Evolutionary conservation across 805 yeast genomes (phyloP), one percentile per base, ranked within the genome.

Genomic region (Candida odintsovae): DNA sequence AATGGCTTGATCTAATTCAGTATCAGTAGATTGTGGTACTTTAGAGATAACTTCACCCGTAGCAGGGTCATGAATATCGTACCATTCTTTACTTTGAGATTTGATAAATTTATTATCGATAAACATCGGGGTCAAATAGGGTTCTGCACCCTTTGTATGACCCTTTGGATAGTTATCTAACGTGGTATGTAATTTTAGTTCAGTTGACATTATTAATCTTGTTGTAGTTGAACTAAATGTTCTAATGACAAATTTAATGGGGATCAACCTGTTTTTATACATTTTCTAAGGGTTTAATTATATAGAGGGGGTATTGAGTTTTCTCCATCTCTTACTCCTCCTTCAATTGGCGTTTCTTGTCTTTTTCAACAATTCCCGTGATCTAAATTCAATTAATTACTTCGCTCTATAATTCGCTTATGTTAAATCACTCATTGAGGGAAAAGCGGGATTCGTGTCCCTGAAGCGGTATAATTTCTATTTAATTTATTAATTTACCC

Each of bases 1-100:
- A 42, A 84, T 80, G 2, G 90, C 89, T 15, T 72, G 75, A 43
- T 73, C 77, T 55, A 83, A 69, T 62, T 83, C 90, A 42, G 68
- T 73, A 9, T 73, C 75, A 3, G 90, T 83, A 21, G 78, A 65
- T 66, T 83, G 90, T 3, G 90, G 90, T 10, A 83, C 89, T 52
- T 75, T 72, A 22, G 83, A 70, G 38, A 83, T 82, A 41, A 83
- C 76, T 50, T 68, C 57, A 61, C 80, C 76, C 35, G 90, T 83
- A 44, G 90, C 85, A 2, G 90, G 90, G 61, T 83, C 90, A 60
- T 77, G 82, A 45, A 83, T 71, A 53, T 82, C 88, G 53, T 71
- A 78, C 88, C 89, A 76, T 40, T 69, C 67, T 15, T 66, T 51
- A 4, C 85, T 65, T 31, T 66, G 66, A 1, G 77, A 72, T 54